Percentiles rank a stretch among this genome's conserved stretches.
phyloP scores from a whole-genome alignment of 768 basidiomycete species.

The Daedaleopsis sinensis region DNA sequence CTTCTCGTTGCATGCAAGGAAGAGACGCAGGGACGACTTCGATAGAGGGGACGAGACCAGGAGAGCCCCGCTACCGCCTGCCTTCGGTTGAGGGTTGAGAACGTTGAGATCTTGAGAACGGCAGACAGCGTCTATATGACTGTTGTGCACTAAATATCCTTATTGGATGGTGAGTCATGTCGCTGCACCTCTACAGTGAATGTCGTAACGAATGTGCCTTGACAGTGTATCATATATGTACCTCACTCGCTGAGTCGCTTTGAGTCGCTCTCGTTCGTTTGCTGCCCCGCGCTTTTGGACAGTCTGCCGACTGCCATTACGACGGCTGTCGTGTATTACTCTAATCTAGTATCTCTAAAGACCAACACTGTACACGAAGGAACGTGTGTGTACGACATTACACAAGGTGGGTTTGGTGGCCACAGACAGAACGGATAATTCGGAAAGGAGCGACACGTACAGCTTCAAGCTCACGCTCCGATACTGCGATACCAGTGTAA shows the following conservation, averaged over 20 bases:
- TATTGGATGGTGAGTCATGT: not conserved
- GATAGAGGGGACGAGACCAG: conserved; percentile 28
- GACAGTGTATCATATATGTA: not conserved
- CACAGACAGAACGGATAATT: no score
- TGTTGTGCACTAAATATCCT: not conserved
- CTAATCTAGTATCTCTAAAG: no score
- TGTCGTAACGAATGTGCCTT: not conserved
- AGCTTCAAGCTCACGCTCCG: no score
- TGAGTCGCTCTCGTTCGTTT: not conserved
- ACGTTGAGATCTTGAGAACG: not conserved
- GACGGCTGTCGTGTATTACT: not conserved
- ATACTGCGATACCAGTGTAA: no score
- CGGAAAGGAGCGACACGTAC: no score
- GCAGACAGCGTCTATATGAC: no score
- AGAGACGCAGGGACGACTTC: conserved; percentile 25
- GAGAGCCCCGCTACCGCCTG: conserved; percentile 8
- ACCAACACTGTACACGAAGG: no score
- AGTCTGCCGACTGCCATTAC: not conserved
- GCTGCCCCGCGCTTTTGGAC: not conserved
- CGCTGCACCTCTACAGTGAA: not conserved
- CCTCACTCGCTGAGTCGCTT: not conserved
- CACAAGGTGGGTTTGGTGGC: no score
- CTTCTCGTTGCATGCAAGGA: conserved; percentile 22
- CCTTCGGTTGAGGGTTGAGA: not conserved
- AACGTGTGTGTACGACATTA: no score